These are phyloP conservation scores for Fagopyrum homotropicum DNA, from an alignment of 148 eudicot genomes.

Conservation along the genomic window DNA sequence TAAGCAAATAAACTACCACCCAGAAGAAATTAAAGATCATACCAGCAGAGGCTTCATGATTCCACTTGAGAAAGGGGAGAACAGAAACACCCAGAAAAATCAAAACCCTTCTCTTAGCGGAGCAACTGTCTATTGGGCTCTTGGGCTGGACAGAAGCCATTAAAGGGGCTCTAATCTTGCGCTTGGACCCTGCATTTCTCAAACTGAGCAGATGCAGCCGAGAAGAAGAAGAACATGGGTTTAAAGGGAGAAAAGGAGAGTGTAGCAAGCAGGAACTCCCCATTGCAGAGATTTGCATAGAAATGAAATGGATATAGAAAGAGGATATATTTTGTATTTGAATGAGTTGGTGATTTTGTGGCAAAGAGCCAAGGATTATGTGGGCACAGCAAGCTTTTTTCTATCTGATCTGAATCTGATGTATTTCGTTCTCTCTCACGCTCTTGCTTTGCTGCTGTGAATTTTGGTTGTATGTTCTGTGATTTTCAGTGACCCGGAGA, in stretches of 20 bases:
- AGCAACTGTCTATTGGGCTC: conserved; percentile 21
- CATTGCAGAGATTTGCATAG: conserved; percentile 23
- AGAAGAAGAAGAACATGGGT: conserved; percentile 22
- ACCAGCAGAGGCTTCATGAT: conserved; percentile 33
- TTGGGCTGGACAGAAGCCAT: conserved; percentile 34
- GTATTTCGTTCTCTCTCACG: neutral
- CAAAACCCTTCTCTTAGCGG: conserved; percentile 43
- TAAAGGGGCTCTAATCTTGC: conserved; percentile 20
- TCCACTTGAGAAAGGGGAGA: conserved; percentile 47
- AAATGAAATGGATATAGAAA: neutral
- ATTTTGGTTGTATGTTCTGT: neutral
- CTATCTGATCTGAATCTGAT: neutral
- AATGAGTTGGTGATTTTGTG: conserved; percentile 2
- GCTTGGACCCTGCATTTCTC: conserved; percentile 32
- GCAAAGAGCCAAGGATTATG: conserved; percentile 1
- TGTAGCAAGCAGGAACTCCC: conserved; percentile 43
- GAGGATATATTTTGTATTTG: neutral
- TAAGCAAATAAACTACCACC: conserved; percentile 1
- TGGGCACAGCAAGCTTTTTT: conserved; percentile 1
- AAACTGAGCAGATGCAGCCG: conserved; percentile 17
- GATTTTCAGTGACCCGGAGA: conserved; percentile 5
- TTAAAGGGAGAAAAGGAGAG: conserved; percentile 28
- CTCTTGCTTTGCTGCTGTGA: neutral
- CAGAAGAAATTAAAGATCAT: conserved; percentile 14
- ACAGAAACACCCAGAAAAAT: conserved; percentile 54